phyloP scores from a whole-genome alignment of 2,329 filamentous ascomycete genomes.

The Trichoderma aggressivum region DNA sequence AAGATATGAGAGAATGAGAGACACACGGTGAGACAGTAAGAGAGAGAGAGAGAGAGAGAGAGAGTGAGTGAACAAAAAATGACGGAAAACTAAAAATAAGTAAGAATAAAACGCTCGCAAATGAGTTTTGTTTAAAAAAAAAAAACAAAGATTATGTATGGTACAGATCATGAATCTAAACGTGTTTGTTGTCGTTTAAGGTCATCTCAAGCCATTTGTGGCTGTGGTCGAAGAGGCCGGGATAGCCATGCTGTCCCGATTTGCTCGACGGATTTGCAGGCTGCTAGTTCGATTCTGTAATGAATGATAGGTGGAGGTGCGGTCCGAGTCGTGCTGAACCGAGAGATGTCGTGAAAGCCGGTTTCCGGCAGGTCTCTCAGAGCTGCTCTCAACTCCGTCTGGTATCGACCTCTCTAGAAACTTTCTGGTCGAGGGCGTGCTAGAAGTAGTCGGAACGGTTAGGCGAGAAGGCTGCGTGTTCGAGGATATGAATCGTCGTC shows the following conservation, averaged over 20 bases:
- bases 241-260: constrained; percentile 40
- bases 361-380: constrained; percentile 27
- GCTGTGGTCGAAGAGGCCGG: constrained; percentile 38
- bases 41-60: constrained; percentile 21
- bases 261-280: constrained; percentile 40
- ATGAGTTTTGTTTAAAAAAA: constrained; percentile 20
- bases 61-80: constrained; percentile 16
- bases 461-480: constrained; percentile 46
- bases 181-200: constrained; percentile 22
- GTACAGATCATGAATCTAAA: constrained; percentile 18
- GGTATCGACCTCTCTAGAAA: constrained; percentile 47
- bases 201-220: constrained; percentile 45
- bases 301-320: constrained; percentile 24
- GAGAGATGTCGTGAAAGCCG: constrained; percentile 41
- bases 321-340: constrained; percentile 34
- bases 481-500: constrained; percentile 51
- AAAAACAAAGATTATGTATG: constrained; percentile 26
- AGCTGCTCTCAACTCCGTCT: constrained; percentile 42
- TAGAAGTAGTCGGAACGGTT: constrained; percentile 36
- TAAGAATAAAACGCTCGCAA: constrained; percentile 31
- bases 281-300: constrained; percentile 45
- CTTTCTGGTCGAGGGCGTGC: constrained; percentile 39
- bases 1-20: constrained; percentile 25
- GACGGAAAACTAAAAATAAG: constrained; percentile 23
- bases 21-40: constrained; percentile 16